These are phyloP conservation scores for Mycosphaerella arachidis DNA, from an alignment of 2,329 filamentous ascomycete species.

Conservation along the genomic window DNA sequence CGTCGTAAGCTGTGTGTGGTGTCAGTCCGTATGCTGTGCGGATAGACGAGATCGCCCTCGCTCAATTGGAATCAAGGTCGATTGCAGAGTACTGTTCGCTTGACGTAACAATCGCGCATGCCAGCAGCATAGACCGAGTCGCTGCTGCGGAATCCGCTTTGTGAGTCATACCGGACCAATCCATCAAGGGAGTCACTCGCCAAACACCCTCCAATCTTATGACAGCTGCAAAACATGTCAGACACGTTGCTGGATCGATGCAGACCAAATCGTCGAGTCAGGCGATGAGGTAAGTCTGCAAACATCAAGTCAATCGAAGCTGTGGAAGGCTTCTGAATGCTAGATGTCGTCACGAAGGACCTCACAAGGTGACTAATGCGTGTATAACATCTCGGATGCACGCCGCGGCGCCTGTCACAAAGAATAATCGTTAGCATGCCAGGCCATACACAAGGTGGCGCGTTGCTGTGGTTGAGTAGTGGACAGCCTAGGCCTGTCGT, in stretches of 20 bases:
- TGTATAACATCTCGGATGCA: background rate
- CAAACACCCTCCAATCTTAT: background rate
- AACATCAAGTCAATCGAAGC: background rate
- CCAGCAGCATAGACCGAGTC: too few species aligned
- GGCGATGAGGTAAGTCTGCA: background rate
- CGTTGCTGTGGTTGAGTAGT: too few species aligned
- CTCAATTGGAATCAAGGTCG: too few species aligned
- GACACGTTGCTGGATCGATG: background rate
- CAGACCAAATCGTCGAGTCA: background rate
- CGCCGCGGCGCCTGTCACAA: background rate
- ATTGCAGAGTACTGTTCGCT: too few species aligned
- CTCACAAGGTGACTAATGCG: background rate
- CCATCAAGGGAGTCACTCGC: too few species aligned
- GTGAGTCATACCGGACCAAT: background rate
- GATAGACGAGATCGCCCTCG: too few species aligned
- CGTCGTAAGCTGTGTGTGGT: too few species aligned
- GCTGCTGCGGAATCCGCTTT: background rate
- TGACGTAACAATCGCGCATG: too few species aligned
- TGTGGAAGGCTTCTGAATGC: background rate
- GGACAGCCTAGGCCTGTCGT: background rate
- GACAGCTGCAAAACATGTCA: background rate
- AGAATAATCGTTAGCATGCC: background rate
- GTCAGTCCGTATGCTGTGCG: too few species aligned
- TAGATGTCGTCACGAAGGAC: background rate
- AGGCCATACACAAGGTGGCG: background rate